Evolutionary conservation across 2,329 filamentous ascomycete species (phyloP).

Genomic region (Curvularia hawaiiensis): DNA sequence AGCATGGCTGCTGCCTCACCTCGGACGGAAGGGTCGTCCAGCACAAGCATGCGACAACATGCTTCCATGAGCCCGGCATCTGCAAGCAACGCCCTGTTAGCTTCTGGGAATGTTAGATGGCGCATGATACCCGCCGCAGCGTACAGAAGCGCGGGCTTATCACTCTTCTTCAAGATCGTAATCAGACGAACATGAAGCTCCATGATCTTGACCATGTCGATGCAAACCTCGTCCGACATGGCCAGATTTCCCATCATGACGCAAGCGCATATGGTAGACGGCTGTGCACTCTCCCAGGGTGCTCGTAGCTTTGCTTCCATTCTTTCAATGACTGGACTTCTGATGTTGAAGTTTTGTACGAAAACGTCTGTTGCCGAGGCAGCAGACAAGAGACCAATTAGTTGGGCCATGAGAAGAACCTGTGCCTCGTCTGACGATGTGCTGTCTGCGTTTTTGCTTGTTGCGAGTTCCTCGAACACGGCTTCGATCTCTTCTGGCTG

Average conservation of each 20-base stretch:
- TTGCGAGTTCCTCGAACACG: conserved; percentile 37
- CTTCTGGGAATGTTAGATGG: conserved; percentile 44
- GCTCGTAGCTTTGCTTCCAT: conserved; percentile 33
- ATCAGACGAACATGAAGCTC: conserved; percentile 38
- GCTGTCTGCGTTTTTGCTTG: conserved; percentile 32
- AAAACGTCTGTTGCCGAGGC: conserved; percentile 45
- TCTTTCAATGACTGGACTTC: conserved; percentile 35
- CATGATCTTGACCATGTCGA: conserved; percentile 43
- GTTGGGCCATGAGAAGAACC: conserved; percentile 37
- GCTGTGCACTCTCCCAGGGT: conserved; percentile 21
- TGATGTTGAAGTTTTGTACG: conserved; percentile 30
- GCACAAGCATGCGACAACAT: conserved; percentile 36
- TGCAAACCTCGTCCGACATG: conserved; percentile 42
- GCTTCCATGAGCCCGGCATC: conserved; percentile 40
- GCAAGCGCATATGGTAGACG: conserved; percentile 42
- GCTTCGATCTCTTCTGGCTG: conserved; percentile 31
- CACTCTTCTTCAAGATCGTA: conserved; percentile 31
- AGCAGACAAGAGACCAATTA: conserved; percentile 39
- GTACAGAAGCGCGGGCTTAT: conserved; percentile 41
- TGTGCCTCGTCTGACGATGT: conserved; percentile 31
- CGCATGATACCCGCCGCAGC: conserved; percentile 46
- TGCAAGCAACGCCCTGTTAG: conserved; percentile 37
- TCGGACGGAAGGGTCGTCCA: conserved; percentile 38
- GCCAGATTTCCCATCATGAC: conserved; percentile 48
- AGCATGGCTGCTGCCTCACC: conserved; percentile 45